These are phyloP conservation scores for Coemansia asiatica DNA, from an alignment of 192 early-diverging fungal species.

Conservation along the genomic window DNA sequence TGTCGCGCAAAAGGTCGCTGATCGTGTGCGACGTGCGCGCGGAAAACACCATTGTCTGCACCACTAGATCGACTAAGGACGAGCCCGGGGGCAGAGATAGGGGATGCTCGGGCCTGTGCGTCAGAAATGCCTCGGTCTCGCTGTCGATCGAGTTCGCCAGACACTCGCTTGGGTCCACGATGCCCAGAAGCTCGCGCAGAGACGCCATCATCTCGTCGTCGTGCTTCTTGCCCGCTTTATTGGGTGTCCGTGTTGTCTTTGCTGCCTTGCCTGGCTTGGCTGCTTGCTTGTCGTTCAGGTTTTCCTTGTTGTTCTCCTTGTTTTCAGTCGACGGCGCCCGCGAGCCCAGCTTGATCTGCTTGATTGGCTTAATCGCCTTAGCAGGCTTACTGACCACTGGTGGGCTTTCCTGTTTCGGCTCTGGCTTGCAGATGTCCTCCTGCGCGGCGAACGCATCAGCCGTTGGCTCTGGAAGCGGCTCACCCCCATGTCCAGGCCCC, in stretches of 20 bases:
- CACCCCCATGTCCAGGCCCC: constrained; percentile 11
- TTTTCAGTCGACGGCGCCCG: not conserved
- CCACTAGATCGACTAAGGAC: constrained; percentile 36
- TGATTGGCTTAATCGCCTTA: no score
- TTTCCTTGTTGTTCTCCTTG: not conserved
- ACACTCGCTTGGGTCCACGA: constrained; percentile 53
- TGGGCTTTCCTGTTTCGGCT: no score
- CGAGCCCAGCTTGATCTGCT: not conserved
- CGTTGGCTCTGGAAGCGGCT: not conserved
- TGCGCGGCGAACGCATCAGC: not conserved
- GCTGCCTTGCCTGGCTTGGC: constrained; percentile 10
- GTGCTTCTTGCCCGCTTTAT: constrained; percentile 3
- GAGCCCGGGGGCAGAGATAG: constrained; percentile 18
- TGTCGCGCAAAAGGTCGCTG: constrained; percentile 54
- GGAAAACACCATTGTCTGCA: constrained; percentile 57
- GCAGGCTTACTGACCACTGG: not conserved
- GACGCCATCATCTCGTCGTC: constrained; percentile 53
- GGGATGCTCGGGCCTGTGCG: constrained; percentile 21
- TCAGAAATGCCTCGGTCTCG: constrained; percentile 49
- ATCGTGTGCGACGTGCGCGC: constrained; percentile 56
- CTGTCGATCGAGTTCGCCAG: constrained; percentile 52
- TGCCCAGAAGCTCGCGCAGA: constrained; percentile 49
- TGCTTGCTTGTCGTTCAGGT: not conserved
- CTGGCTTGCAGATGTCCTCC: not conserved
- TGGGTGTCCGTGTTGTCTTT: constrained; percentile 1